Percentiles rank a stretch among this genome's conserved stretches.
phyloP scores from a whole-genome alignment of 805 yeast genomes.

The Candida parachauliodes region DNA sequence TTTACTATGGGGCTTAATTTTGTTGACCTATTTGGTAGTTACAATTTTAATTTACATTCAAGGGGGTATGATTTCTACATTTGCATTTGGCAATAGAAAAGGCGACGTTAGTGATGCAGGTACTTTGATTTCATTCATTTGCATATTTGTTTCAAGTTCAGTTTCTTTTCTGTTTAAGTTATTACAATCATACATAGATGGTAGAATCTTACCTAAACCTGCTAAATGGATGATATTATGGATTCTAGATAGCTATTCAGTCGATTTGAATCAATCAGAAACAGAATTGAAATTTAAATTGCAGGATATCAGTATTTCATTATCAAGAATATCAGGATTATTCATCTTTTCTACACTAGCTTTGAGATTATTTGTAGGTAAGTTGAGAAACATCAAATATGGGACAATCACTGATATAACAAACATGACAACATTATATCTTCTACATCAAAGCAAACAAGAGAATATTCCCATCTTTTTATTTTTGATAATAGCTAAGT shows the following conservation, averaged over 20 bases:
- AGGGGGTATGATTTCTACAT: conserved; percentile 23
- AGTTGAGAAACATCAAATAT: conserved; percentile 18
- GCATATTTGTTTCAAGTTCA: conserved; percentile 43
- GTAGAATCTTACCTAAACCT: conserved; percentile 49
- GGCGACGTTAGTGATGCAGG: conserved; percentile 16
- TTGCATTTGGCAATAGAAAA: conserved; percentile 10
- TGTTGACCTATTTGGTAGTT: conserved; percentile 32
- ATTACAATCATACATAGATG: conserved; percentile 49
- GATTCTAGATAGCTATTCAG: conserved; percentile 19
- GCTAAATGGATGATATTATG: conserved; percentile 20
- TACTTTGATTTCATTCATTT: conserved; percentile 39
- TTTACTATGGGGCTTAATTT: conserved; percentile 47
- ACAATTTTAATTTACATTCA: conserved; percentile 20
- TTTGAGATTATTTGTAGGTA: conserved; percentile 26
- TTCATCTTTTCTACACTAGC: conserved; percentile 25
- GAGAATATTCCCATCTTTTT: conserved; percentile 55
- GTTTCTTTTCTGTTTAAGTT: conserved; percentile 54
- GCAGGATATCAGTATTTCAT: conserved; percentile 20
- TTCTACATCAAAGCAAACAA: conserved; percentile 53
- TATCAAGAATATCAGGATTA: conserved; percentile 22
- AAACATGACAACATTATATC: conserved; percentile 35
- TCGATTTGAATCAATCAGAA: neutral
- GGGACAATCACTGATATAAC: conserved; percentile 32
- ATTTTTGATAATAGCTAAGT: conserved; percentile 29
- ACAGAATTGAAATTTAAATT: conserved; percentile 13